A percentile compares a stretch with the other conserved stretches of the same genome.
These are phyloP conservation scores for Euphrasia arctica DNA, from an alignment of 305 asterid genomes.

Conservation along the genomic window DNA sequence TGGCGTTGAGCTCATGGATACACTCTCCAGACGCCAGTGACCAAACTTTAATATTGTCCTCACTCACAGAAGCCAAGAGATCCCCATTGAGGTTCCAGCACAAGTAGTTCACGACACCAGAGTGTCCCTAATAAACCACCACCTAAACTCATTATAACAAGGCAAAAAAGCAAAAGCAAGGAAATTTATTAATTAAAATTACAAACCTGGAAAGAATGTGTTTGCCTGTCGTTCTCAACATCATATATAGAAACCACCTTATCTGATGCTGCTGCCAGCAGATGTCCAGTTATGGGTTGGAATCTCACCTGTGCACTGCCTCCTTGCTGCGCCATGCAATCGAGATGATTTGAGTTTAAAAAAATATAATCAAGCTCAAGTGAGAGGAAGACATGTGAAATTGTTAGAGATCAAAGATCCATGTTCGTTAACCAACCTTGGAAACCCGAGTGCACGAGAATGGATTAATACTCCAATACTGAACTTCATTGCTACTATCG, in stretches of 20 bases:
- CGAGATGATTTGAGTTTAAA: neutral
- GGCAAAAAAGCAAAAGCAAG: conserved; percentile 1
- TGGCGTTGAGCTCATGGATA: conserved; percentile 78
- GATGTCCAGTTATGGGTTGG: conserved; percentile 68
- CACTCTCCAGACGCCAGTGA: conserved; percentile 76
- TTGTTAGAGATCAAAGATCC: no score
- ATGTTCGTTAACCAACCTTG: conserved; percentile 48
- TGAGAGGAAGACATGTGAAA: no score
- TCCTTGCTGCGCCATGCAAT: conserved; percentile 61
- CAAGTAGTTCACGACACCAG: conserved; percentile 75
- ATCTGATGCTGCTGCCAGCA: conserved; percentile 90
- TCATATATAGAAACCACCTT: conserved; percentile 85
- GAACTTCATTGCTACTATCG: conserved; percentile 78
- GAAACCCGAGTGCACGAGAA: conserved; percentile 73
- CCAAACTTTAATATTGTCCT: conserved; percentile 96
- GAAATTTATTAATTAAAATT: neutral
- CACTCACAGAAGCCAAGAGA: conserved; percentile 86
- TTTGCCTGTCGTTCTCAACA: conserved; percentile 88
- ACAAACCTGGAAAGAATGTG: conserved; percentile 83
- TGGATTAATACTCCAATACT: conserved; percentile 73
- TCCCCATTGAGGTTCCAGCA: conserved; percentile 95
- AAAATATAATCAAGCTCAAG: neutral
- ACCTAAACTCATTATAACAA: conserved; percentile 10
- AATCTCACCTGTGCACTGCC: conserved; percentile 96
- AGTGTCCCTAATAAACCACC: conserved; percentile 62